Evolutionary conservation across 2,329 filamentous ascomycete species (phyloP).

Genomic region (Alternaria panax): DNA sequence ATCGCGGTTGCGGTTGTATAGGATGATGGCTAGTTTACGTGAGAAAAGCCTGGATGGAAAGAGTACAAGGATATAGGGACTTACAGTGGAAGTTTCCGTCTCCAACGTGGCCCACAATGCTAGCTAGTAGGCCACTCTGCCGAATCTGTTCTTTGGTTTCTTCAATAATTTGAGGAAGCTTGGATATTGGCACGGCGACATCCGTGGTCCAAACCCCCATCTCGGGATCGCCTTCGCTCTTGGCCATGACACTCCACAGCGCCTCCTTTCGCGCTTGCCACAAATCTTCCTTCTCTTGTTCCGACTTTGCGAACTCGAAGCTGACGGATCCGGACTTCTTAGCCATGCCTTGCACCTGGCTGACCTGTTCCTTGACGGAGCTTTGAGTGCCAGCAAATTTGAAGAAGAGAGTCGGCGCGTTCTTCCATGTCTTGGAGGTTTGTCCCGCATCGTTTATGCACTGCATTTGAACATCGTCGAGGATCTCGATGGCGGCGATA

Average conservation of each 20-base stretch:
- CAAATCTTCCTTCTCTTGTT: slow-evolving; percentile 71
- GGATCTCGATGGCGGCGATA: slow-evolving; percentile 88
- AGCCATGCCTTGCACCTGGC: slow-evolving; percentile 68
- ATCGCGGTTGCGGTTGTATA: slow-evolving; percentile 71
- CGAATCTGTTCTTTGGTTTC: slow-evolving; percentile 73
- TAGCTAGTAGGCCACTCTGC: slow-evolving; percentile 67
- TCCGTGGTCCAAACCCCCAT: slow-evolving; percentile 79
- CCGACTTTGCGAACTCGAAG: slow-evolving; percentile 72
- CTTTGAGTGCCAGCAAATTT: slow-evolving; percentile 74
- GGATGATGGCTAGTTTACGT: slow-evolving; percentile 60
- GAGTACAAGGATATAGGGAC: slow-evolving; percentile 17
- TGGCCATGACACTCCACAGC: slow-evolving; percentile 74
- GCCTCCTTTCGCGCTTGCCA: slow-evolving; percentile 81
- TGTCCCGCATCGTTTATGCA: slow-evolving; percentile 73
- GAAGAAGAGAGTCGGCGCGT: slow-evolving; percentile 75
- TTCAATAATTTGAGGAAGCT: slow-evolving; percentile 76
- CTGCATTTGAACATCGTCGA: slow-evolving; percentile 90
- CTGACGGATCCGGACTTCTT: slow-evolving; percentile 67
- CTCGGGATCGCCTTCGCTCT: slow-evolving; percentile 65
- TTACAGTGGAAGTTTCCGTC: slow-evolving; percentile 77
- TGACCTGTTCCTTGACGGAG: slow-evolving; percentile 80
- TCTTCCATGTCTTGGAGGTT: slow-evolving; percentile 71
- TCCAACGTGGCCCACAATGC: slow-evolving; percentile 76
- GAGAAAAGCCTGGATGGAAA: slow-evolving; percentile 4
- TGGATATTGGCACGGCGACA: slow-evolving; percentile 78